Evolutionary conservation across 164 flowering plant genomes (phyloP), one percentile per base, ranked within the genome.

Genomic region (Magnolia sinica): DNA sequence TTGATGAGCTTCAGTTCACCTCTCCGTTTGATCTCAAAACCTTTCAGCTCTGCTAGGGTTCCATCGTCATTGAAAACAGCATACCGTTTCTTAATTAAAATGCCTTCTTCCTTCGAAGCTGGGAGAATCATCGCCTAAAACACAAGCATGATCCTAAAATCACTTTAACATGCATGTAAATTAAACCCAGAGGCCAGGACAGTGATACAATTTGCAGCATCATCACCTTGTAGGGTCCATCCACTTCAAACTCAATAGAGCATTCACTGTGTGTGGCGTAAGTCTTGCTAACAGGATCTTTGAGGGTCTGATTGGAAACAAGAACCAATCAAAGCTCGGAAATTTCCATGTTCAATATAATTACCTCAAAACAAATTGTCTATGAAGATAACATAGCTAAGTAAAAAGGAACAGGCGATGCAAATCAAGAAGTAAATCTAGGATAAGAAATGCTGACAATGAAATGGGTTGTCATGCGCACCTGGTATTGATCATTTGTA

Each of bases 61-160:
- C 99, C 99, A 83, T 96, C 99, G 82, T 96, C 94, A 85, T 96
- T 96, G 72, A 96, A 96, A 77, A 96, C 99, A 76, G 99, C 99
- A 87, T 96, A 96, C n/a, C 99, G 87, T 87, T 96, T 96, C 87
- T 96, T 96, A 75, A 96, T 93, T 76, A 96, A 80, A 74, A 94
- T 90, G 22, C 99, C 99, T 82, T 96, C 99, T 83, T 93, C 99
- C 81, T 96, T 96, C 20, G 99, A 96, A 85, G 99, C 98, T 64
- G 99, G 99, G 78, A 96, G 83, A 76, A 96, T 94, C 99, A 96
- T 96, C 70, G 99, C 99, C 99, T 96, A 65, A 74, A 78, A 0
- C 70, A 70, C 74, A 65, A 74, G 22, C 8, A 78, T 68, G 65
- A 16, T 2, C 50, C 55, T 49, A 51, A 64, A 75, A 73, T 14